Evolutionary conservation across 768 basidiomycete genomes (phyloP).

Genomic region (Psilocybe cyanescens): DNA sequence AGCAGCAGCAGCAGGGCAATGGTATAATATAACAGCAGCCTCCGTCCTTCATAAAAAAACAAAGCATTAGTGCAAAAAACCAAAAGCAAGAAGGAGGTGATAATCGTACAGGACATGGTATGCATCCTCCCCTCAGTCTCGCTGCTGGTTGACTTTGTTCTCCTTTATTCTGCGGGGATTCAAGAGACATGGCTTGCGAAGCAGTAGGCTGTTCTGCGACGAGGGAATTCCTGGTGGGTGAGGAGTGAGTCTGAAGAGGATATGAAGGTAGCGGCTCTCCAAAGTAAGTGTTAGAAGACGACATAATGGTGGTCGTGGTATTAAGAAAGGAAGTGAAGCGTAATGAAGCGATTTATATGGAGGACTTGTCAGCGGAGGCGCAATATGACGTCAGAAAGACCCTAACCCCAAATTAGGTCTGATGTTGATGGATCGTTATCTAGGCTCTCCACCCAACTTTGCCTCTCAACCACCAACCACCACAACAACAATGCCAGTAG

Average conservation of each 20-base stretch:
- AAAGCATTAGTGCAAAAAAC: neutral
- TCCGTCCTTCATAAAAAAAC: conserved; percentile 24
- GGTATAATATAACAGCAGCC: conserved; percentile 41
- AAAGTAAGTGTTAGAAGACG: conserved; percentile 6
- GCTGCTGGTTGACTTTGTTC: conserved; percentile 15
- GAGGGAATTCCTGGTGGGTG: neutral
- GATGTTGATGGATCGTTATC: conserved; percentile 25
- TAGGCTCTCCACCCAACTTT: neutral
- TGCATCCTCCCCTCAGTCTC: conserved; percentile 31
- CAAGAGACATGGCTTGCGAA: conserved; percentile 16
- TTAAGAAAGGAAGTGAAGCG: neutral
- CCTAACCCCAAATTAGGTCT: conserved; percentile 8
- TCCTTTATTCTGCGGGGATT: conserved; percentile 11
- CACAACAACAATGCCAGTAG: conserved; percentile 43
- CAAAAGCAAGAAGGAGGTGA: neutral
- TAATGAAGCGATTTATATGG: neutral
- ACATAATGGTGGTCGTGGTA: conserved; percentile 12
- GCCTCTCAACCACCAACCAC: conserved; percentile 14
- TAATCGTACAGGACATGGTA: conserved; percentile 28
- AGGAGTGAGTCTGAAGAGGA: conserved; percentile 12
- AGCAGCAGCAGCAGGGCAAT: conserved; percentile 32
- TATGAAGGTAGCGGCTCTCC: conserved; percentile 8
- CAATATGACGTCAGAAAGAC: conserved; percentile 12
- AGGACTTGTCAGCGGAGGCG: neutral
- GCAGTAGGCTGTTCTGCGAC: conserved; percentile 21